Percentiles rank a stretch among this genome's conserved stretches.
Evolutionary conservation across 805 yeast genomes (phyloP).

Genomic region (Hanseniaspora nectarophila): DNA sequence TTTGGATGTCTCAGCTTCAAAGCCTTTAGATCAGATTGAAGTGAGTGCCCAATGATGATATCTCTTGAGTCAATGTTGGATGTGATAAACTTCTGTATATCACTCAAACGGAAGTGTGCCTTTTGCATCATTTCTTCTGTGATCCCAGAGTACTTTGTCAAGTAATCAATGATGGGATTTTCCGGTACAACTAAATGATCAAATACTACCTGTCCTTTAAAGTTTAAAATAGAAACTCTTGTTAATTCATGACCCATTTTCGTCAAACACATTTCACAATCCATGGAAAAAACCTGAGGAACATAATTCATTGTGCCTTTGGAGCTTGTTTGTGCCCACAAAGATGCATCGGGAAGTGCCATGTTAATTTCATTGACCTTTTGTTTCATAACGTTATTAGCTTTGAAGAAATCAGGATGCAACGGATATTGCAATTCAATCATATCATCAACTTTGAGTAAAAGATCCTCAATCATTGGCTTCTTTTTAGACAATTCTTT

Average conservation of each 20-base stretch:
- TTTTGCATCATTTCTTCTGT: slow-evolving; percentile 52
- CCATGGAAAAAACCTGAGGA: slow-evolving; percentile 63
- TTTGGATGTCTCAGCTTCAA: slow-evolving; percentile 58
- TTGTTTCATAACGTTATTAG: slow-evolving; percentile 15
- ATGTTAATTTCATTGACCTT: slow-evolving; percentile 17
- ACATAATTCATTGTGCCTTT: slow-evolving; percentile 39
- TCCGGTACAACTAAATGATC: slow-evolving; percentile 73
- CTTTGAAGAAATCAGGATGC: slow-evolving; percentile 32
- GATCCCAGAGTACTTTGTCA: slow-evolving; percentile 78
- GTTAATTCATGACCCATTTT: slow-evolving; percentile 55
- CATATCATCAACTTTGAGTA: slow-evolving; percentile 41
- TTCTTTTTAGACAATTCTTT: slow-evolving; percentile 25
- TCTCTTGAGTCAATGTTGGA: slow-evolving; percentile 45
- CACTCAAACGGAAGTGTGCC: slow-evolving; percentile 53
- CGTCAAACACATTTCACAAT: slow-evolving; percentile 85
- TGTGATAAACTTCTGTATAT: slow-evolving; percentile 51
- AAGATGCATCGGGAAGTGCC: slow-evolving; percentile 7
- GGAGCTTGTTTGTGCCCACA: slow-evolving; percentile 15
- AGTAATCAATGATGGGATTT: slow-evolving; percentile 62
- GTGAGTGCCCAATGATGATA: slow-evolving; percentile 75
- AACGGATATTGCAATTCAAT: slow-evolving; percentile 46
- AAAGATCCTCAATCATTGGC: slow-evolving; percentile 42
- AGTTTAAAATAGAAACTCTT: slow-evolving; percentile 62
- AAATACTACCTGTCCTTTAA: slow-evolving; percentile 45
- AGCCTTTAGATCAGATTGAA: slow-evolving; percentile 69